phyloP scores from a whole-genome alignment of 129 eudicot species.

The Saussurea involucrata region DNA sequence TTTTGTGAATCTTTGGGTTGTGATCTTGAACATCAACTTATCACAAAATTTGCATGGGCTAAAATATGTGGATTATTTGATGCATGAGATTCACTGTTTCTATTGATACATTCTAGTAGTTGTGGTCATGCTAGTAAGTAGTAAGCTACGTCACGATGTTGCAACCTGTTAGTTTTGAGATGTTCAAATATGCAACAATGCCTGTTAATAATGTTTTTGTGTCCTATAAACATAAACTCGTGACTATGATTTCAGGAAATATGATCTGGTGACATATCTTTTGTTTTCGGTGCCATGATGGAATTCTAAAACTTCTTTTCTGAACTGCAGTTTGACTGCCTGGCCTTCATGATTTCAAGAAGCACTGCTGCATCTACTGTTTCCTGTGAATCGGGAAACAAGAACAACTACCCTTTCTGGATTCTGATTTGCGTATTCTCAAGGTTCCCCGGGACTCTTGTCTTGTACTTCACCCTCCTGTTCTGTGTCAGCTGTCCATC shows the following conservation, averaged over 20 bases:
- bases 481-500: constrained; percentile 36
- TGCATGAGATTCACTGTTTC: background rate
- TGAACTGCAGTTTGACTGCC: constrained; percentile 40
- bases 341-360: constrained; percentile 68
- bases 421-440: constrained; percentile 44
- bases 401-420: constrained; percentile 45
- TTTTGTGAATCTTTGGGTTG: background rate
- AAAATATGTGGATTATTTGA: background rate
- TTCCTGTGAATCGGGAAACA: constrained; percentile 70
- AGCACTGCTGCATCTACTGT: constrained; percentile 49
- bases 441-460: constrained; percentile 33
- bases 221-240: background rate
- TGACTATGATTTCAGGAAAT: background rate
- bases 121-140: background rate
- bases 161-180: background rate
- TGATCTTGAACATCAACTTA: constrained; percentile 1
- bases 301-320: constrained; percentile 20
- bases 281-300: background rate
- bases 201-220: background rate
- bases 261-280: background rate
- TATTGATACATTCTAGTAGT: background rate
- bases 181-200: background rate
- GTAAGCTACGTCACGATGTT: background rate
- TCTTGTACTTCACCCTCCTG: constrained; percentile 21
- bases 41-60: background rate